A percentile compares a stretch with the other conserved stretches of the same genome.
These are phyloP conservation scores for Pelargonium nanum DNA, from an alignment of 345 rosid genomes.

Conservation along the genomic window DNA sequence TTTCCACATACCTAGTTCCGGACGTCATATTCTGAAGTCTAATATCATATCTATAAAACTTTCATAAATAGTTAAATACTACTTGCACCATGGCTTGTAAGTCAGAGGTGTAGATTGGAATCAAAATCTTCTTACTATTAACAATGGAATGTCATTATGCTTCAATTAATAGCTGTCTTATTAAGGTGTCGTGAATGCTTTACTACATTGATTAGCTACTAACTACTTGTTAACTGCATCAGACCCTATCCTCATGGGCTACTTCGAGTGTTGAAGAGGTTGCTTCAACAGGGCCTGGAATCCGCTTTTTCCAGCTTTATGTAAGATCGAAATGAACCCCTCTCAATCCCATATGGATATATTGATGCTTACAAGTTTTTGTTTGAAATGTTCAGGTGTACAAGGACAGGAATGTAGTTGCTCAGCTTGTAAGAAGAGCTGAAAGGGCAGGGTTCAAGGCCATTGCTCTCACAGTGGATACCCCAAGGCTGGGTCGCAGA, in stretches of 20 bases:
- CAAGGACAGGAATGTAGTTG: slow-evolving; percentile 69
- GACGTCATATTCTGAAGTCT: too few relatives aligned
- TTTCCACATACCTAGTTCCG: too few relatives aligned
- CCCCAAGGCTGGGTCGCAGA: slow-evolving; percentile 86
- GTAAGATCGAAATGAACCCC: slow-evolving; percentile 28
- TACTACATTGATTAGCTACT: not conserved
- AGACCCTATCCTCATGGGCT: slow-evolving; percentile 88
- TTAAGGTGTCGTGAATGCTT: too few relatives aligned
- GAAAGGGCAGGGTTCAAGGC: slow-evolving; percentile 93
- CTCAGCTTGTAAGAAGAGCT: slow-evolving; percentile 82
- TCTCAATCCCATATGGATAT: not conserved
- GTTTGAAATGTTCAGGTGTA: slow-evolving; percentile 33
- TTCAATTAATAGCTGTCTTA: not conserved
- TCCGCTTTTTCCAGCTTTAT: slow-evolving; percentile 82
- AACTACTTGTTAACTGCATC: slow-evolving; percentile 17
- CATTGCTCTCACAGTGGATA: slow-evolving; percentile 87
- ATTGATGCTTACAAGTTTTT: not conserved
- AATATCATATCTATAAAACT: too few relatives aligned
- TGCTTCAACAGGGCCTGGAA: slow-evolving; percentile 85
- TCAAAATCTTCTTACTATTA: too few relatives aligned
- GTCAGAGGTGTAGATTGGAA: too few relatives aligned
- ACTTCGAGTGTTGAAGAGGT: slow-evolving; percentile 90
- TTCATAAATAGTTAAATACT: too few relatives aligned
- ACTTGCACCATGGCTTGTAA: too few relatives aligned
- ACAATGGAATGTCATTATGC: not conserved